These are phyloP conservation scores for Neurospora sp. DNA, from an alignment of 495 filamentous ascomycete species.

Conservation along the genomic window DNA sequence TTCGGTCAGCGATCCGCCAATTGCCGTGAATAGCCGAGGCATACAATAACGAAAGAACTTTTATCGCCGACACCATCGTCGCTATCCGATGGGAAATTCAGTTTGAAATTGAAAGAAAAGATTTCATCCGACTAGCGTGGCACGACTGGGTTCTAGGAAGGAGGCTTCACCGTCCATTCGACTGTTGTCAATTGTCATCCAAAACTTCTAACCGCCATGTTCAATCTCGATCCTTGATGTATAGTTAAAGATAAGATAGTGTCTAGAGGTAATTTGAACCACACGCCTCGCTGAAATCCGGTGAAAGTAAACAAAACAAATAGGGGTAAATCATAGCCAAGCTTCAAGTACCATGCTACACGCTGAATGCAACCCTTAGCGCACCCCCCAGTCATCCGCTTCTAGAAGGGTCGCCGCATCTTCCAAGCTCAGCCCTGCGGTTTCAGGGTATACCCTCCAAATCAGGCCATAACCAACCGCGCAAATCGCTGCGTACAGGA, in stretches of 20 bases:
- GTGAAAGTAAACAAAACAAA: background rate
- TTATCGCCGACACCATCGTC: background rate
- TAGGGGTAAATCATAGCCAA: background rate
- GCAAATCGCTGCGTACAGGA: conserved; percentile 63
- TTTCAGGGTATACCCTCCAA: conserved; percentile 75
- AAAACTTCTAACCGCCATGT: background rate
- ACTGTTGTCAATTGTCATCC: background rate
- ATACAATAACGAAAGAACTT: background rate
- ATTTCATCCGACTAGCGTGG: background rate
- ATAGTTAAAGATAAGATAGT: background rate
- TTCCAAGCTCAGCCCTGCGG: conserved; percentile 69
- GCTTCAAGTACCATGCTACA: background rate
- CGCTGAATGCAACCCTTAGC: conserved; percentile 12
- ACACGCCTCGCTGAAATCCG: background rate
- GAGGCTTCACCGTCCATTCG: background rate
- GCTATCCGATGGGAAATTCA: background rate
- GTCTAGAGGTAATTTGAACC: background rate
- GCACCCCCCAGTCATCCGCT: conserved; percentile 61
- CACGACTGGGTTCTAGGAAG: background rate
- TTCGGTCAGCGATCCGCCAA: background rate
- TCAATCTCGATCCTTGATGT: background rate
- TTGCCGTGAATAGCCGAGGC: background rate
- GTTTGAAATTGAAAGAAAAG: background rate
- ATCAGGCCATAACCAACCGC: conserved; percentile 53
- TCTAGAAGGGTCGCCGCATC: conserved; percentile 66